These are phyloP conservation scores for Pseudocercospora macadamiae DNA, from an alignment of 2,329 filamentous ascomycete genomes.

Conservation along the genomic window DNA sequence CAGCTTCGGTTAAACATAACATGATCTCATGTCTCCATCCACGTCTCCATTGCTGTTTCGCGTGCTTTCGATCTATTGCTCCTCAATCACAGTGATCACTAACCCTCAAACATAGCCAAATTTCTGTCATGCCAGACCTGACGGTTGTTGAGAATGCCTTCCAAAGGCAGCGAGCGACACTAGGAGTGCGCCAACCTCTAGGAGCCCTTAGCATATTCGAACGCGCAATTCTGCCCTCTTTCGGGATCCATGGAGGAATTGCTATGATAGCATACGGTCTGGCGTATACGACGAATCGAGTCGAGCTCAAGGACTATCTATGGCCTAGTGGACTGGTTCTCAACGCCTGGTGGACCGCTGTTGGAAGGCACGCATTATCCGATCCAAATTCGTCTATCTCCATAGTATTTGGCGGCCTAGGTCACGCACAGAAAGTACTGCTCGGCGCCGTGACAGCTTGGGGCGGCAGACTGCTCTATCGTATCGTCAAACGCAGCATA, in stretches of 20 bases:
- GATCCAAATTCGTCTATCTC: slow-evolving; percentile 47
- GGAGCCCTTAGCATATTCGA: slow-evolving; percentile 54
- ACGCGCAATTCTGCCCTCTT: slow-evolving; percentile 58
- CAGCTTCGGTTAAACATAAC: slow-evolving; percentile 6
- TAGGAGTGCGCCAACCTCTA: not conserved
- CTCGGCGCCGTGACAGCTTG: slow-evolving; percentile 61
- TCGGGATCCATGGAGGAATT: slow-evolving; percentile 57
- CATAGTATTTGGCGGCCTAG: slow-evolving; percentile 52
- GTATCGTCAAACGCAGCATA: slow-evolving; percentile 54
- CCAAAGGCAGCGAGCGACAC: not conserved
- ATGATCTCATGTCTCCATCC: slow-evolving; percentile 16
- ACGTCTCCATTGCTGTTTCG: not conserved
- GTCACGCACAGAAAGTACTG: slow-evolving; percentile 59
- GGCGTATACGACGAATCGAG: slow-evolving; percentile 56
- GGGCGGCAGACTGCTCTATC: slow-evolving; percentile 61
- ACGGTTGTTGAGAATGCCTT: slow-evolving; percentile 9
- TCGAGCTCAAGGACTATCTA: slow-evolving; percentile 64
- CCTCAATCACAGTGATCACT: not conserved
- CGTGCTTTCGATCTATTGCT: not conserved
- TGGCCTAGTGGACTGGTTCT: slow-evolving; percentile 46
- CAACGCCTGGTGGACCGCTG: slow-evolving; percentile 64
- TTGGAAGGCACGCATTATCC: slow-evolving; percentile 55
- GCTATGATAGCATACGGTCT: slow-evolving; percentile 56
- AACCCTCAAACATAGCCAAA: slow-evolving; percentile 11
- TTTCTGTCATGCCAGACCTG: slow-evolving; percentile 11